These are phyloP conservation scores for Fusarium sp. DNA, from an alignment of 2,329 filamentous ascomycete genomes.

Conservation along the genomic window DNA sequence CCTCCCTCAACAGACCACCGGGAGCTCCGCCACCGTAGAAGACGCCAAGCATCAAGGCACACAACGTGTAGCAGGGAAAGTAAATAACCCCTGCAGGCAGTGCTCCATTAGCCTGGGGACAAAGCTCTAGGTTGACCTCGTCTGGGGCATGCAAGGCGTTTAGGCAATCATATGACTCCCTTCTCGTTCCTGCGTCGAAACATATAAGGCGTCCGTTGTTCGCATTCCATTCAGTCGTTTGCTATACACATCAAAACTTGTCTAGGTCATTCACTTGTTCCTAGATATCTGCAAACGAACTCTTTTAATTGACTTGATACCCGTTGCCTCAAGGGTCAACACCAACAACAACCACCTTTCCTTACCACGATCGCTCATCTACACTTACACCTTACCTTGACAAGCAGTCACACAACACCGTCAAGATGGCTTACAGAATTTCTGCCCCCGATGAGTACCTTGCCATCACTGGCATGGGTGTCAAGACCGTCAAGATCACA, in stretches of 20 bases:
- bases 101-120: neutral
- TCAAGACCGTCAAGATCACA: constrained; percentile 79
- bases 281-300: constrained; percentile 9
- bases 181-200: neutral
- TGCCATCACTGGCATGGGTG: constrained; percentile 83
- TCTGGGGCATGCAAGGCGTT: neutral
- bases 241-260: neutral
- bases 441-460: constrained; percentile 86
- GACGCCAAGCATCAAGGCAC: constrained; percentile 19
- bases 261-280: constrained; percentile 10
- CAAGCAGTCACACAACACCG: neutral
- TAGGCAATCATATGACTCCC: neutral
- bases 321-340: neutral
- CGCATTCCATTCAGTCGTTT: constrained; percentile 4
- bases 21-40: constrained; percentile 19
- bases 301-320: constrained; percentile 14
- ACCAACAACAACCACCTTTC: neutral
- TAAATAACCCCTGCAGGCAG: constrained; percentile 5
- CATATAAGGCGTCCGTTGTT: constrained; percentile 25
- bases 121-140: neutral
- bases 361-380: neutral
- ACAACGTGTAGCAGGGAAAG: neutral
- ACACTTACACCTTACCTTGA: neutral
- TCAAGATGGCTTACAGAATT: constrained; percentile 71
- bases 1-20: neutral